Evolutionary conservation across 495 filamentous ascomycete genomes (phyloP).

Genomic region (Hapsidospora chrysogenum): DNA sequence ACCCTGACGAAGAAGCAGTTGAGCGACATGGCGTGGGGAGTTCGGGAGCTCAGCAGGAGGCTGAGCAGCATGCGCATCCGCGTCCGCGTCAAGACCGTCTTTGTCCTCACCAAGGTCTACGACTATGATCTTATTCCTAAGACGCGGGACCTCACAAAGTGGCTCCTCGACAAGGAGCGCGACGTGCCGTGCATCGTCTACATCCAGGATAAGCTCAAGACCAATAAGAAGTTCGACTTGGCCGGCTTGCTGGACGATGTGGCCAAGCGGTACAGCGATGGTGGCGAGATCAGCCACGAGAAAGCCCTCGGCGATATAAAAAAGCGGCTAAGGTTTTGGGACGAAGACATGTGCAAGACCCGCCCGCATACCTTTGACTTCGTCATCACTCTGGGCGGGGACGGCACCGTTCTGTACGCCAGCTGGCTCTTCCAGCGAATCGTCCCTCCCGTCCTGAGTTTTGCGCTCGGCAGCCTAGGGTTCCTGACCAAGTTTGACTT

Average conservation of each 20-base stretch:
- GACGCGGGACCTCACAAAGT: conserved; percentile 60
- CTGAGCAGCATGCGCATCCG: conserved; percentile 63
- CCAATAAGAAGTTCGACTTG: conserved; percentile 55
- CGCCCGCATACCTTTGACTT: conserved; percentile 86
- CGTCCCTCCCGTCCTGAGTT: conserved; percentile 84
- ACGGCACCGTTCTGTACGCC: conserved; percentile 89
- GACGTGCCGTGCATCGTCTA: conserved; percentile 57
- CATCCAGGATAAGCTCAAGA: conserved; percentile 57
- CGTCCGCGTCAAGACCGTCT: conserved; percentile 65
- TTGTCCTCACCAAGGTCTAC: conserved; percentile 77
- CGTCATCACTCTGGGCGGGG: conserved; percentile 84
- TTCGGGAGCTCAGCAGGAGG: conserved; percentile 76
- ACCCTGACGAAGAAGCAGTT: conserved; percentile 85
- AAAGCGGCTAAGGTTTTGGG: conserved; percentile 66
- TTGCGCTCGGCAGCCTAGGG: conserved; percentile 78
- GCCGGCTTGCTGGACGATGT: conserved; percentile 36
- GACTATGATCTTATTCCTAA: conserved; percentile 67
- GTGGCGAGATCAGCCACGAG: conserved; percentile 8
- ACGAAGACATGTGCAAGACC: conserved; percentile 52
- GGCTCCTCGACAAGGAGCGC: conserved; percentile 69
- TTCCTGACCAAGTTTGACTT: conserved; percentile 97
- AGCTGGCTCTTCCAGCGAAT: conserved; percentile 96
- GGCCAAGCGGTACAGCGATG: conserved; percentile 11
- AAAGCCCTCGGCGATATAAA: conserved; percentile 33
- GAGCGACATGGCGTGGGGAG: conserved; percentile 89